Percentiles rank a stretch among this genome's conserved stretches.
These are phyloP conservation scores for Pseudopyrenochaeta lycopersici DNA, from an alignment of 2,329 filamentous ascomycete genomes.

Conservation along the genomic window DNA sequence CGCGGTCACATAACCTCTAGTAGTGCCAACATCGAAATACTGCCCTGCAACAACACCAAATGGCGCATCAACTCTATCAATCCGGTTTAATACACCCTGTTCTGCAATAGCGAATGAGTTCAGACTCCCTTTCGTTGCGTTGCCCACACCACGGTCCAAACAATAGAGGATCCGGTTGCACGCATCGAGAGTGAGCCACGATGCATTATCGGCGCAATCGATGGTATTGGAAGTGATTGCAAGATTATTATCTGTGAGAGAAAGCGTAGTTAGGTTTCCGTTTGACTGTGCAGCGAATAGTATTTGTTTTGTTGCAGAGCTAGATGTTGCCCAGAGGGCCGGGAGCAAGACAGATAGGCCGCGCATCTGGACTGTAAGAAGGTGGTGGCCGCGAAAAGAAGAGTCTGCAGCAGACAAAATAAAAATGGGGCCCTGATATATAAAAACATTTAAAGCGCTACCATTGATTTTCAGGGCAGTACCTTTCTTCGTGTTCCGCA, in stretches of 20 bases:
- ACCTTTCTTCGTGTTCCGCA: too few relatives aligned
- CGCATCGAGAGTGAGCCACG: not conserved
- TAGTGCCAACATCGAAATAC: not conserved
- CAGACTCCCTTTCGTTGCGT: not conserved
- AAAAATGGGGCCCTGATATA: too few relatives aligned
- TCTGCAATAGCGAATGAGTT: not conserved
- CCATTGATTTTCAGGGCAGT: too few relatives aligned
- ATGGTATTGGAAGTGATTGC: not conserved
- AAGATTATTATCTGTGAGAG: not conserved
- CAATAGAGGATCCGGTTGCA: not conserved
- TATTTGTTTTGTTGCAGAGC: not conserved
- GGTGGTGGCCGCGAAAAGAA: too few relatives aligned
- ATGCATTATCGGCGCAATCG: not conserved
- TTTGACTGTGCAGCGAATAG: not conserved
- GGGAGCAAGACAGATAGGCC: not conserved
- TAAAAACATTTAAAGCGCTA: too few relatives aligned
- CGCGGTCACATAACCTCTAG: not conserved
- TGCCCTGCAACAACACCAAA: not conserved
- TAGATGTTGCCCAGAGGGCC: not conserved
- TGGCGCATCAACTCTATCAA: not conserved
- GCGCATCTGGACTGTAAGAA: not conserved
- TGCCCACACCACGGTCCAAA: not conserved
- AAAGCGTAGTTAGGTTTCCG: not conserved
- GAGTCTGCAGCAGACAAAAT: too few relatives aligned
- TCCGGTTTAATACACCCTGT: not conserved